Evolutionary conservation across 2,329 filamentous ascomycete genomes (phyloP).

Genomic region (Ploettnerulaceae sp.): DNA sequence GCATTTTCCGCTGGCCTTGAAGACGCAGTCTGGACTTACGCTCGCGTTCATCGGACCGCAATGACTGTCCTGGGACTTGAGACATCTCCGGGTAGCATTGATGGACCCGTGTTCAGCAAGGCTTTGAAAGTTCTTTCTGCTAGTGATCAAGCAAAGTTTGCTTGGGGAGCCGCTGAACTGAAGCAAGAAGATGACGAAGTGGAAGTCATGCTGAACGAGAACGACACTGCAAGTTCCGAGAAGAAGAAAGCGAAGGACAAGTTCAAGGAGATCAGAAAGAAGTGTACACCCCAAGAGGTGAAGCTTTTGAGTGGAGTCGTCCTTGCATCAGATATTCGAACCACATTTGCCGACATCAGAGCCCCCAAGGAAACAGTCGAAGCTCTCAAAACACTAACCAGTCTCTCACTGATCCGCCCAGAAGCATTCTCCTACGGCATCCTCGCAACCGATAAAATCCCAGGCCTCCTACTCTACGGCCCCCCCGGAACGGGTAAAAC

Average conservation of each 20-base stretch:
- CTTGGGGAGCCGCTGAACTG: conserved; percentile 39
- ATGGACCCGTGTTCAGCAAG: conserved; percentile 33
- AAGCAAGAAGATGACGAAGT: conserved; percentile 37
- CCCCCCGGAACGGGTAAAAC: conserved; percentile 79
- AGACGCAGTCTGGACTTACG: conserved; percentile 52
- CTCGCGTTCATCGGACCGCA: conserved; percentile 56
- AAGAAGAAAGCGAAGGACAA: conserved; percentile 36
- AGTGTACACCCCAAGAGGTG: conserved; percentile 73
- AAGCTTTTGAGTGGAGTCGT: conserved; percentile 77
- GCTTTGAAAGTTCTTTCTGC: conserved; percentile 39
- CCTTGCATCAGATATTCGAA: conserved; percentile 74
- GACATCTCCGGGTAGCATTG: conserved; percentile 28
- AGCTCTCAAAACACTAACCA: conserved; percentile 82
- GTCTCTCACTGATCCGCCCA: conserved; percentile 77
- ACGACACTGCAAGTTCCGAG: conserved; percentile 31
- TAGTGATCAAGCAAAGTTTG: conserved; percentile 45
- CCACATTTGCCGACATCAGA: conserved; percentile 84
- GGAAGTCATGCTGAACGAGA: conserved; percentile 26
- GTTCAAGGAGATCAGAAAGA: conserved; percentile 48
- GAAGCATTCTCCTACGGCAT: conserved; percentile 97
- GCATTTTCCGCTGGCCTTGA: conserved; percentile 38
- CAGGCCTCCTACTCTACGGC: conserved; percentile 82
- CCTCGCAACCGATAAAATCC: conserved; percentile 83
- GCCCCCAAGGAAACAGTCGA: conserved; percentile 78
- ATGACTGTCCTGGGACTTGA: conserved; percentile 44